phyloP scores from a whole-genome alignment of 2,329 filamentous ascomycete species.

The Colletotrichum sp. region DNA sequence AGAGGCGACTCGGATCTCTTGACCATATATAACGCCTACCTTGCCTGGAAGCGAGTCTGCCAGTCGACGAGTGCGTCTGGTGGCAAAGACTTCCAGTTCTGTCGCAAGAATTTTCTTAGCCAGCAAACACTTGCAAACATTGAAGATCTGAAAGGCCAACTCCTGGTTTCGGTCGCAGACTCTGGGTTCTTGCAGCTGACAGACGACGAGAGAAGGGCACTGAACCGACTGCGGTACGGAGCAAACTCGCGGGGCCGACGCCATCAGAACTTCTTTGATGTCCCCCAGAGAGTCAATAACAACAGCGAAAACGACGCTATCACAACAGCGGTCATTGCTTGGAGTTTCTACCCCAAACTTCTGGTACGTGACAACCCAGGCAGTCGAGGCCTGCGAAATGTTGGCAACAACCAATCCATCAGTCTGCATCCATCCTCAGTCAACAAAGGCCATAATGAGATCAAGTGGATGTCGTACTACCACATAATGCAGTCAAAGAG shows the following conservation, averaged over 20 bases:
- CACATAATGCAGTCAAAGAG: slow-evolving; percentile 94
- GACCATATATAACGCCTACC: slow-evolving; percentile 93
- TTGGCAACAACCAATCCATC: slow-evolving; percentile 91
- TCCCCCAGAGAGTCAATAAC: slow-evolving; percentile 75
- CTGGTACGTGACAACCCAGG: slow-evolving; percentile 75
- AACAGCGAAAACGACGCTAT: slow-evolving; percentile 84
- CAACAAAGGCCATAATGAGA: slow-evolving; percentile 73
- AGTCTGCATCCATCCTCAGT: slow-evolving; percentile 88
- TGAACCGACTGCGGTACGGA: slow-evolving; percentile 73
- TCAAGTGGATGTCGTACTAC: slow-evolving; percentile 92
- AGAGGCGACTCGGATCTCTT: slow-evolving; percentile 90
- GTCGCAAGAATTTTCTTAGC: slow-evolving; percentile 91
- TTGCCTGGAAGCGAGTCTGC: slow-evolving; percentile 85
- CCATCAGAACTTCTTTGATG: slow-evolving; percentile 79
- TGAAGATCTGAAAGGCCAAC: slow-evolving; percentile 92
- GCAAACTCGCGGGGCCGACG: slow-evolving; percentile 55
- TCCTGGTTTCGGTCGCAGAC: slow-evolving; percentile 84
- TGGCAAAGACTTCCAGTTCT: slow-evolving; percentile 85
- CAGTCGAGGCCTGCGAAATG: slow-evolving; percentile 83
- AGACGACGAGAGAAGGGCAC: slow-evolving; percentile 70
- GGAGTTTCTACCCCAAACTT: slow-evolving; percentile 95
- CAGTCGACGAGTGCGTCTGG: slow-evolving; percentile 60
- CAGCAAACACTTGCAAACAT: slow-evolving; percentile 90
- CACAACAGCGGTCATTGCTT: slow-evolving; percentile 82
- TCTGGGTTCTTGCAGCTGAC: slow-evolving; percentile 82